These are phyloP conservation scores for Penicillium tannophilum DNA, from an alignment of 495 filamentous ascomycete genomes.

Conservation along the genomic window DNA sequence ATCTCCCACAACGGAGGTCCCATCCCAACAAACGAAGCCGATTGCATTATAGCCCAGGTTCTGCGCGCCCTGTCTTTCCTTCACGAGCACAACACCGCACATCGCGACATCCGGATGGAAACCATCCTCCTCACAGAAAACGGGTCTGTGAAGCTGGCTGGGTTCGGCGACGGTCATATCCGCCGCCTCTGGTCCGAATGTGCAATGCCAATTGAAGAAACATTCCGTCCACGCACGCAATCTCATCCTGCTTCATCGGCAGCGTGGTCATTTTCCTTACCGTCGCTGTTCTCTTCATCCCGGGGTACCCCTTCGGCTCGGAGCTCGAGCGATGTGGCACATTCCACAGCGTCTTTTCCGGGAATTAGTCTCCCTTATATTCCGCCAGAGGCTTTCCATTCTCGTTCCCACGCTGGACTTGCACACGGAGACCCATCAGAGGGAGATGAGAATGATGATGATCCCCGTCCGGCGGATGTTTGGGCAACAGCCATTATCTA, in stretches of 20 bases:
- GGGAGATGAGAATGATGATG: constrained; percentile 75
- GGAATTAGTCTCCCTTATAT: constrained; percentile 26
- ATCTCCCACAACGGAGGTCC: constrained; percentile 64
- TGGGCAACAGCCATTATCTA: constrained; percentile 97
- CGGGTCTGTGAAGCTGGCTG: constrained; percentile 91
- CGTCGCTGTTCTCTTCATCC: constrained; percentile 12
- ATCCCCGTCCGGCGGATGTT: constrained; percentile 87
- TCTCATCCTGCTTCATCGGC: constrained; percentile 7
- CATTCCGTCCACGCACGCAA: constrained; percentile 1
- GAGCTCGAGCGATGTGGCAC: constrained; percentile 1
- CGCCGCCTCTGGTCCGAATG: constrained; percentile 23
- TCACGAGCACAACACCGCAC: constrained; percentile 91
- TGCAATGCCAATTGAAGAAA: constrained; percentile 9
- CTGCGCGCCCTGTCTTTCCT: constrained; percentile 96
- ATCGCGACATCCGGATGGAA: constrained; percentile 93
- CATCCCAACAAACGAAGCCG: constrained; percentile 80
- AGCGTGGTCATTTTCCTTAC: constrained; percentile 21
- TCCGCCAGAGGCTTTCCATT: constrained; percentile 21
- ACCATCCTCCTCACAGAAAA: constrained; percentile 87
- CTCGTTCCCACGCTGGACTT: not conserved
- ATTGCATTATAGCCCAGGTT: constrained; percentile 95
- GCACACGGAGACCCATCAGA: not conserved
- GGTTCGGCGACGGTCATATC: constrained; percentile 92
- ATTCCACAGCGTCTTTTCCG: constrained; percentile 16
- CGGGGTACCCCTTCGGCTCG: not conserved